Conservation (phyloP, 73 alveolate species). For the Effrenium voratum region DNA sequence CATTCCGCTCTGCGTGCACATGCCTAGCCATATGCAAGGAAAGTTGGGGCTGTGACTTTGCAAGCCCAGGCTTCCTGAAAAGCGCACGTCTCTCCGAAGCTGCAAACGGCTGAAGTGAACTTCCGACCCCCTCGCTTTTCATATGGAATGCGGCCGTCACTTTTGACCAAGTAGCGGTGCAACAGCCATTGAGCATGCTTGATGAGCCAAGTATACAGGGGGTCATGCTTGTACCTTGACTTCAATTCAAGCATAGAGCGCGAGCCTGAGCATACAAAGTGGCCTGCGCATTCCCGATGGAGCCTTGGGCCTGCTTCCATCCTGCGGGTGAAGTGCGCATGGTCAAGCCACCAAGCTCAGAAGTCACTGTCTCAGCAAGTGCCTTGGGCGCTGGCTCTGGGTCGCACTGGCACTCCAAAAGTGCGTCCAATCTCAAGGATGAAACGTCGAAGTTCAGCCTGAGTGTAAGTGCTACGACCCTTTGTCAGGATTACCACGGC, state of each 20-base stretch:
- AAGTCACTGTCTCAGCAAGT: background rate
- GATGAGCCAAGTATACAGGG: constrained; percentile 29
- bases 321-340: background rate
- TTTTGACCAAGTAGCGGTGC: background rate
- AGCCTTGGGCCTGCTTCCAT: constrained; percentile 49
- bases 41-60: background rate
- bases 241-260: background rate
- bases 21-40: constrained; percentile 29
- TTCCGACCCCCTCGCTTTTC: constrained; percentile 8
- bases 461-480: background rate
- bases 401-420: background rate
- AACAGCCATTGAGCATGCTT: constrained; percentile 23
- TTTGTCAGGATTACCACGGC: background rate
- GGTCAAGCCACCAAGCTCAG: constrained; percentile 6
- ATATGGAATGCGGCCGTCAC: background rate
- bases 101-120: background rate
- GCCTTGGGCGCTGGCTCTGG: constrained; percentile 8
- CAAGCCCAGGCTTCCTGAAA: too few species aligned
- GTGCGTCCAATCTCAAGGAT: constrained; percentile 30
- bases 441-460: background rate
- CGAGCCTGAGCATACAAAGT: background rate
- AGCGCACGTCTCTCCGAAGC: background rate
- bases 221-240: background rate
- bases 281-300: background rate
- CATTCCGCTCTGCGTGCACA: background rate